A percentile compares a stretch with the other conserved stretches of the same genome.
Conservation (phyloP, 768 basidiomycete species). For the Amanita subjunquillea region DNA sequence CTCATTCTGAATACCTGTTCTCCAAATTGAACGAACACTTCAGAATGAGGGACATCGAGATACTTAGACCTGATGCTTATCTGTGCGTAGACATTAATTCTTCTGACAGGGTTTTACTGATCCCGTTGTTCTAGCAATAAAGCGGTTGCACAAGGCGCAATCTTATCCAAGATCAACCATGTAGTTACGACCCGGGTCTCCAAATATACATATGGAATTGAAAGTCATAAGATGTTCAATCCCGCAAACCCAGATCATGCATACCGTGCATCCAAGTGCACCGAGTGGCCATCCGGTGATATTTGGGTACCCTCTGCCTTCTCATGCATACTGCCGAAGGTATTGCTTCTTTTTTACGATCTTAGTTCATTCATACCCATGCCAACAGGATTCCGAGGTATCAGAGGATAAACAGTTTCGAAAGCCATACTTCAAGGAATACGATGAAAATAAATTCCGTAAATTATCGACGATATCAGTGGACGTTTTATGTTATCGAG, state of each 20-base stretch:
- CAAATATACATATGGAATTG: conserved; percentile 9
- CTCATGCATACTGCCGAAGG: conserved; percentile 1
- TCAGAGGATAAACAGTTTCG: conserved; percentile 15
- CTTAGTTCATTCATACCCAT: neutral
- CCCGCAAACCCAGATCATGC: conserved; percentile 7
- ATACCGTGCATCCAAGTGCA: neutral
- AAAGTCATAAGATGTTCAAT: conserved; percentile 4
- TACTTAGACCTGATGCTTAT: conserved; percentile 34
- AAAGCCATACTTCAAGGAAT: conserved; percentile 3
- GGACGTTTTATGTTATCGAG: conserved; percentile 12
- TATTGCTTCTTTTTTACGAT: neutral
- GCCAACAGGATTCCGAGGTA: conserved; percentile 13
- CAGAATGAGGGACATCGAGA: conserved; percentile 19
- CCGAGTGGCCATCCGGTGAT: conserved; percentile 1
- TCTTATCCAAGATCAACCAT: conserved; percentile 14
- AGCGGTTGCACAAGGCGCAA: conserved; percentile 16
- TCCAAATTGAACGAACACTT: conserved; percentile 26
- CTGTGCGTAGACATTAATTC: conserved; percentile 22
- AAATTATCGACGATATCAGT: conserved; percentile 6
- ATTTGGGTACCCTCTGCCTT: conserved; percentile 4
- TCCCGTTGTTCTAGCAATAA: conserved; percentile 11
- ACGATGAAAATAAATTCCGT: conserved; percentile 6
- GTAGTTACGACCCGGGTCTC: conserved; percentile 11
- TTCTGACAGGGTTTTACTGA: neutral
- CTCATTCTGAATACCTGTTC: conserved; percentile 39